A percentile compares a stretch with the other conserved stretches of the same genome.
Conservation (phyloP, 805 yeast genomes). For the Debaryomyces castellii region DNA sequence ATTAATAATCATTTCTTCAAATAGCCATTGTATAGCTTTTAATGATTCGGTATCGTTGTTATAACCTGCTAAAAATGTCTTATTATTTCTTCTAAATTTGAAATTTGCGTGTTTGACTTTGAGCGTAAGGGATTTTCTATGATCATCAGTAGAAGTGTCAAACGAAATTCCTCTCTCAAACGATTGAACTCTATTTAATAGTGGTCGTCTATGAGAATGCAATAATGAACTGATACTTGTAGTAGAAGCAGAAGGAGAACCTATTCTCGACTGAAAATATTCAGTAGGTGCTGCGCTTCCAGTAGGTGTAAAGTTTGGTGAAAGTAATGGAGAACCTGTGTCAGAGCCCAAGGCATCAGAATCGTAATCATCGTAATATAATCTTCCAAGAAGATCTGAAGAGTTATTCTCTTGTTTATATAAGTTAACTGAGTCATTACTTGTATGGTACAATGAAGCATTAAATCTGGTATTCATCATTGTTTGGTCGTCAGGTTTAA, state of each 20-base stretch:
- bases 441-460: constrained; percentile 38
- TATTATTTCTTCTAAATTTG: constrained; percentile 44
- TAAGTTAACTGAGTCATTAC: constrained; percentile 36
- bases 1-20: constrained; percentile 42
- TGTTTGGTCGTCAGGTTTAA: constrained; percentile 25
- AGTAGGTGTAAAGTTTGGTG: constrained; percentile 12
- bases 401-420: constrained; percentile 37
- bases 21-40: constrained; percentile 43
- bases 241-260: constrained; percentile 9
- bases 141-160: constrained; percentile 34
- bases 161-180: constrained; percentile 42
- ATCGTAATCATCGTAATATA: constrained; percentile 44
- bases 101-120: constrained; percentile 44
- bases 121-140: constrained; percentile 35
- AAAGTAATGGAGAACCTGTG: constrained; percentile 12
- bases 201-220: constrained; percentile 9
- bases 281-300: constrained; percentile 6
- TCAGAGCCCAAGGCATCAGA: constrained; percentile 24
- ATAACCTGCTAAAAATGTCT: constrained; percentile 40
- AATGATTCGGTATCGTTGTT: constrained; percentile 36
- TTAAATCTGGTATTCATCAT: constrained; percentile 36
- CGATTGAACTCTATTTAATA: constrained; percentile 15
- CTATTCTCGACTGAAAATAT: constrained; percentile 9
- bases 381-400: constrained; percentile 40
- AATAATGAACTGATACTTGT: constrained; percentile 6